These are phyloP conservation scores for Pavlovales sp. DNA, from an alignment of 208 protist genomes.

Conservation along the genomic window DNA sequence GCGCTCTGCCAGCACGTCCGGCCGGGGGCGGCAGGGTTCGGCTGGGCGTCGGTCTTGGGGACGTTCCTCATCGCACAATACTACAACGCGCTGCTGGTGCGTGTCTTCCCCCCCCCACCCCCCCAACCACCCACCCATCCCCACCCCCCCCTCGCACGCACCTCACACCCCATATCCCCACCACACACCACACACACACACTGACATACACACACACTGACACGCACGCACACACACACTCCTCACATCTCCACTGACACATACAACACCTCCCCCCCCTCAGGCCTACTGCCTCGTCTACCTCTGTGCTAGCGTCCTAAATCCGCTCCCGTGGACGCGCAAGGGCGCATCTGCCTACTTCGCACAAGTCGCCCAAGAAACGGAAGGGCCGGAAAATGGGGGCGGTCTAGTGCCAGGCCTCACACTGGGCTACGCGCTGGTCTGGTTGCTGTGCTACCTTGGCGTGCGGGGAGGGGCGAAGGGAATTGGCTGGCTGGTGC, in stretches of 20 bases:
- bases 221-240: too few species aligned
- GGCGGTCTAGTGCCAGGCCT: neutral
- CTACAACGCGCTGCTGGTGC: neutral
- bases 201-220: too few species aligned
- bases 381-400: neutral
- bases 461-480: neutral
- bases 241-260: too few species aligned
- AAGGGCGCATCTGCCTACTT: neutral
- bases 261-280: too few species aligned
- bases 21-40: neutral
- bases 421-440: neutral
- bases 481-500: neutral
- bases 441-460: neutral
- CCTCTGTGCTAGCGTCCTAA: neutral
- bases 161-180: too few species aligned
- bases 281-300: too few species aligned
- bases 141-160: neutral
- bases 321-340: neutral
- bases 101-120: too few species aligned
- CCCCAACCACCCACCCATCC: neutral
- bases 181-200: too few species aligned
- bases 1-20: neutral
- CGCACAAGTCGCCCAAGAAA: neutral
- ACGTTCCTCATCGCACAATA: constrained; percentile 16
- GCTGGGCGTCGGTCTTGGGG: constrained; percentile 5